These are phyloP conservation scores for Spathaspora gorwiae DNA, from an alignment of 805 yeast species.

Conservation along the genomic window DNA sequence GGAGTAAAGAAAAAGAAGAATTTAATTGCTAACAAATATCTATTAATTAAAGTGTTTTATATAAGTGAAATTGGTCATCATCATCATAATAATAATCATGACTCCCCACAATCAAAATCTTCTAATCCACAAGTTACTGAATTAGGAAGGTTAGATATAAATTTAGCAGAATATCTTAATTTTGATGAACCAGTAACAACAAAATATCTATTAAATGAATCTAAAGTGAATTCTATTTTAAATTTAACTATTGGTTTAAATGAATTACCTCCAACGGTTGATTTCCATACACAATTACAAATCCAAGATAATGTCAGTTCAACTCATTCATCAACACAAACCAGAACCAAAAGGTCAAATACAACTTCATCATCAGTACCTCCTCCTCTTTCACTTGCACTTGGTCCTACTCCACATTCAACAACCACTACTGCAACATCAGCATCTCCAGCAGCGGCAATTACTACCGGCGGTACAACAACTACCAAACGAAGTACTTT, in stretches of 20 bases:
- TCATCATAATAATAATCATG: constrained; percentile 3
- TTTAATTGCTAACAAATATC: constrained; percentile 39
- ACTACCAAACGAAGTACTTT: constrained; percentile 11
- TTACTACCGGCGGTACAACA: not conserved
- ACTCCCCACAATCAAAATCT: not conserved
- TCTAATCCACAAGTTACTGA: constrained; percentile 20
- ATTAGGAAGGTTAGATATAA: constrained; percentile 64
- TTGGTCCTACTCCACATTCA: constrained; percentile 1
- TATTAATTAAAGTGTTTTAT: constrained; percentile 35
- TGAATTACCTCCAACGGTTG: constrained; percentile 34
- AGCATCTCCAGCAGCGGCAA: not conserved
- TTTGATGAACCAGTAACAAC: constrained; percentile 49
- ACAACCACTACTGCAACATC: not conserved
- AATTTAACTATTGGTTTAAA: constrained; percentile 54
- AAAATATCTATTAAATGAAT: constrained; percentile 60
- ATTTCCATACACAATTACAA: constrained; percentile 40
- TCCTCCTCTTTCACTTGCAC: not conserved
- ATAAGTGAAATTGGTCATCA: constrained; percentile 20
- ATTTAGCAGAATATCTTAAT: constrained; percentile 67
- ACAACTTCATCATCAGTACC: not conserved
- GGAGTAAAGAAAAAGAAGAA: constrained; percentile 36
- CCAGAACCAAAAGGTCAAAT: not conserved
- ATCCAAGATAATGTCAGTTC: constrained; percentile 22
- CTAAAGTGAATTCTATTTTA: constrained; percentile 79
- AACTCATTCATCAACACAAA: not conserved